phyloP scores from a whole-genome alignment of 2,329 filamentous ascomycete genomes.

The Furcasterigmium sp. region DNA sequence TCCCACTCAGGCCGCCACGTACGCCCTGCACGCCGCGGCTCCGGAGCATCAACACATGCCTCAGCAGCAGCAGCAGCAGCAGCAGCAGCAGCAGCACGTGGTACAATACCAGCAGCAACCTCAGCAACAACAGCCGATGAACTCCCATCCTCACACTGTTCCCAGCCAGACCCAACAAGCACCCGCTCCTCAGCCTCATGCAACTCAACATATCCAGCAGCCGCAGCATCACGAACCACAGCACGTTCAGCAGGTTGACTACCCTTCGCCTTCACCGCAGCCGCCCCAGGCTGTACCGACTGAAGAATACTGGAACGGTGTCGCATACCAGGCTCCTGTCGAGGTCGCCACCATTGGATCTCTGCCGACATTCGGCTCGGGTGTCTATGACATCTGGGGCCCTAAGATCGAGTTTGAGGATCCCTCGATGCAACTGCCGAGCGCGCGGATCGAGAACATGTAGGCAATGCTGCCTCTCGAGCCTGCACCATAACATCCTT shows the following conservation, averaged over 20 bases:
- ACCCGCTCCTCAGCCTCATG: background rate
- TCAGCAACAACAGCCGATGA: conserved; percentile 29
- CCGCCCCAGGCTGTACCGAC: conserved; percentile 21
- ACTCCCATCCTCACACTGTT: conserved; percentile 28
- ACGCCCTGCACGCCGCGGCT: conserved; percentile 41
- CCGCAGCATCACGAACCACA: conserved; percentile 11
- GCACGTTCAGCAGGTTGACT: conserved; percentile 23
- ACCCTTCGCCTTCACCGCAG: conserved; percentile 27
- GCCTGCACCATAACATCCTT: too few relatives aligned
- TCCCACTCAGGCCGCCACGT: conserved; percentile 39
- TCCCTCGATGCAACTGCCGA: conserved; percentile 53
- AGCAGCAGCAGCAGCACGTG: conserved; percentile 14
- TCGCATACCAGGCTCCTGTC: conserved; percentile 51
- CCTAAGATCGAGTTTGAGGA: conserved; percentile 55
- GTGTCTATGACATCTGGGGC: conserved; percentile 47
- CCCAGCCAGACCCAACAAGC: conserved; percentile 14
- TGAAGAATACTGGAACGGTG: conserved; percentile 46
- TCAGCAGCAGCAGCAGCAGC: conserved; percentile 20
- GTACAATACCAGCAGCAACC: conserved; percentile 32
- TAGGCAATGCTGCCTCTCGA: conserved; percentile 22
- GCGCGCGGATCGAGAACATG: conserved; percentile 51
- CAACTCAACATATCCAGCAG: conserved; percentile 3
- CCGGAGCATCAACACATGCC: conserved; percentile 36
- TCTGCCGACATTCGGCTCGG: conserved; percentile 42
- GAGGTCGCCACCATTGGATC: conserved; percentile 50